Base-by-base conservation (phyloP, 768 basidiomycete genomes). In the Mycena venus region DNA sequence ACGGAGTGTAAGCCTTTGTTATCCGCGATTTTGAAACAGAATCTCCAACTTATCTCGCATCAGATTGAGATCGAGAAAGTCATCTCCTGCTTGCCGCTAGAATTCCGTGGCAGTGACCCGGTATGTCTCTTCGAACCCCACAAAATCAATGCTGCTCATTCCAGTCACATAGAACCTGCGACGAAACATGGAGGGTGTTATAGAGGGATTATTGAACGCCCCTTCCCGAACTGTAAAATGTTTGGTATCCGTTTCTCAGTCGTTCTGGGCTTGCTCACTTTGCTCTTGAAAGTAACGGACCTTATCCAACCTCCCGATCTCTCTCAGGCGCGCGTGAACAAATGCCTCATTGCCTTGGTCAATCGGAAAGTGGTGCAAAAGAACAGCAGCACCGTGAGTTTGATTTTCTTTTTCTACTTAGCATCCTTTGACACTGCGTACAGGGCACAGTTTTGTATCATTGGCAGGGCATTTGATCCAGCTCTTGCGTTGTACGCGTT, bases 291-390 rank as follows among this genome's bases (percentile, higher is more conserved):
- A 98, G 96, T 97, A 27, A 83, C 89, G 34, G 94, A 96, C 68
- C 87, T 97, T 67, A 89, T 97, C 77, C 88, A 87, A 49, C 92
- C 92, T 2, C 95, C 96, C 0, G 95, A 96, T 75, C 88, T 98
- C 42, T 95, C 93, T 64, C 96, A 98, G 85, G 94, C 96, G 10
- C 89, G 95, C 51, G 97, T 96, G 49, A 98, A 98, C 83, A 97
- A 96, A 81, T 98, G 96, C 77, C 87, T 99, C 42, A 96, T 99
- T 64, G 95, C 96, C 2, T 86, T 99, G 9, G 96, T 97, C 5
- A 94, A 93, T 79, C 89, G 95, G 60, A 98, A 97, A 80, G 89
- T 95, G 23, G 94, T 96, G 0, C 87, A 86, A 68, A 97, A 97
- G 82, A 92, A 94, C 51, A 94, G 87, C 60, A 85, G 85, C 60